These are phyloP conservation scores for Gynostemma pentaphyllum DNA, from an alignment of 306 rosid genomes.

Conservation along the genomic window DNA sequence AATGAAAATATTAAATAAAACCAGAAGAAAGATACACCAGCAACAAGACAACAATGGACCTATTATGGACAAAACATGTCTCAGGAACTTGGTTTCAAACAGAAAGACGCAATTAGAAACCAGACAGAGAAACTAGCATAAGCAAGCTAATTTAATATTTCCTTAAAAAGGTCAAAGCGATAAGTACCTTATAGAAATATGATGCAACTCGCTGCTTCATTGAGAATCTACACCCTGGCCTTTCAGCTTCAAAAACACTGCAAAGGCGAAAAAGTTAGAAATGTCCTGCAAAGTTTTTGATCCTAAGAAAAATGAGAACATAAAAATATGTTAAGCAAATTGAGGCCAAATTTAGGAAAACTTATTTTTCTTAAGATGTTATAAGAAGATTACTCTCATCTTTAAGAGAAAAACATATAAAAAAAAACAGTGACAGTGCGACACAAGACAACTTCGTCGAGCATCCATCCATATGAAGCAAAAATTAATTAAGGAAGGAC, in stretches of 20 bases:
- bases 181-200: slow-evolving; percentile 65
- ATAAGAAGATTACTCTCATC: not conserved
- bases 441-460: not conserved
- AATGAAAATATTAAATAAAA: not conserved
- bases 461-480: not conserved
- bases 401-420: not conserved
- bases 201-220: slow-evolving; percentile 61
- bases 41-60: not conserved
- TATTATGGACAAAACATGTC: not conserved
- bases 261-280: slow-evolving; percentile 18
- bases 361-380: not conserved
- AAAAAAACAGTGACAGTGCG: not conserved
- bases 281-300: not conserved
- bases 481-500: slow-evolving; percentile 7
- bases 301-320: not conserved
- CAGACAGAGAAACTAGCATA: not conserved
- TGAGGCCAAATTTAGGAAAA: not conserved
- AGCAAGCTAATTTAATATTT: not conserved
- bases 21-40: not conserved
- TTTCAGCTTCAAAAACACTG: slow-evolving; percentile 92
- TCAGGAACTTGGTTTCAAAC: not conserved
- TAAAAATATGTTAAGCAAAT: not conserved
- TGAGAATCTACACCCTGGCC: slow-evolving; percentile 80
- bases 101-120: not conserved
- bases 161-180: not conserved